Conservation (phyloP, 1,284 basidiomycete genomes). For the Agaricales sp. region DNA sequence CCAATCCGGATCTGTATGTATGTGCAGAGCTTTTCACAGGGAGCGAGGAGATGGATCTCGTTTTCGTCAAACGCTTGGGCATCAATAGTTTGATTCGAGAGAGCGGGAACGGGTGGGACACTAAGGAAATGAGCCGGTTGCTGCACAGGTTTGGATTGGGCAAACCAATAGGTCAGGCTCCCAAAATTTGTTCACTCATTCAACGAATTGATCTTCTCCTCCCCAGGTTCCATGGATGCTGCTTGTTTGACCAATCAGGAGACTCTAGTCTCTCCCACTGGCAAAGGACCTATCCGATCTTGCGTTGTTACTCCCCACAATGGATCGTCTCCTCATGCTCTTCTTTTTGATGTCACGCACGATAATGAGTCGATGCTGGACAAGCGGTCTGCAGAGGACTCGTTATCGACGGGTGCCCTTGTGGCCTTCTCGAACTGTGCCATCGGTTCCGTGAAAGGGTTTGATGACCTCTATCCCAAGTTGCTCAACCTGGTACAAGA, state of each 20-base stretch:
- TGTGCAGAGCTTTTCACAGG: slow-evolving; percentile 98
- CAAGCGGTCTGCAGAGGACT: slow-evolving; percentile 88
- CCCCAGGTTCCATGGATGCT: slow-evolving; percentile 79
- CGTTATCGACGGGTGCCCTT: slow-evolving; percentile 83
- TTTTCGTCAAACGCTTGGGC: slow-evolving; percentile 85
- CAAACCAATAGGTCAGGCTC: slow-evolving; percentile 71
- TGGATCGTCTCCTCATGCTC: slow-evolving; percentile 82
- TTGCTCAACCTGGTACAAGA: slow-evolving; percentile 81
- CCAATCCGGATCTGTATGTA: slow-evolving; percentile 89
- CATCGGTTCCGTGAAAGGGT: slow-evolving; percentile 88
- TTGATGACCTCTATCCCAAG: slow-evolving; percentile 94
- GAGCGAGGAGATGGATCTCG: slow-evolving; percentile 84
- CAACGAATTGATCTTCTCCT: background rate
- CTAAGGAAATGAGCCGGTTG: slow-evolving; percentile 79
- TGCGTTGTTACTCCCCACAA: slow-evolving; percentile 72
- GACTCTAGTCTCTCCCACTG: slow-evolving; percentile 68
- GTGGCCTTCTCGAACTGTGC: slow-evolving; percentile 82
- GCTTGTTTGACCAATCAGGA: slow-evolving; percentile 72
- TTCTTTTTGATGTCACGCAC: slow-evolving; percentile 91
- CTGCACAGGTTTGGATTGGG: slow-evolving; percentile 83
- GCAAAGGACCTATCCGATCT: slow-evolving; percentile 65
- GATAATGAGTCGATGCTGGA: slow-evolving; percentile 88
- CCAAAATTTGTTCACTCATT: background rate
- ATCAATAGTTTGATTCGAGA: slow-evolving; percentile 90
- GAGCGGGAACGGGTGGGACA: slow-evolving; percentile 82